Evolutionary conservation across 2,329 filamentous ascomycete genomes (phyloP).

Genomic region (Diaporthe citri): DNA sequence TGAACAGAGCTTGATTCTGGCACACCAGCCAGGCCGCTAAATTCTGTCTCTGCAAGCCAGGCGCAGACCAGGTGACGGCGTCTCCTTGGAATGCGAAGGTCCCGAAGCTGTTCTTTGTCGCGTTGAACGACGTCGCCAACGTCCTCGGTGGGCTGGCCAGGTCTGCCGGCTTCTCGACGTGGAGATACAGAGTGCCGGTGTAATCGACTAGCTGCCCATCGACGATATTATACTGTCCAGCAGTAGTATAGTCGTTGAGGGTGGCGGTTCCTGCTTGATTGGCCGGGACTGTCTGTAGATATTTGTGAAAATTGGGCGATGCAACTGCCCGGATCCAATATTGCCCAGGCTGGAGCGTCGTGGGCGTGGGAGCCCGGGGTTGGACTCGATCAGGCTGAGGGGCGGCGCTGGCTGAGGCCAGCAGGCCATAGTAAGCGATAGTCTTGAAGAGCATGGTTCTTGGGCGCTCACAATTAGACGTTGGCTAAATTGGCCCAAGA

Average conservation of each 20-base stretch:
- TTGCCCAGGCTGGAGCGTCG: constrained; percentile 63
- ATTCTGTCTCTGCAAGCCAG: constrained; percentile 65
- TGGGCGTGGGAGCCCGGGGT: constrained; percentile 43
- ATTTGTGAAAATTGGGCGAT: constrained; percentile 69
- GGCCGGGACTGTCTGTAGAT: constrained; percentile 62
- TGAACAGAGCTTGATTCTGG: constrained; percentile 61
- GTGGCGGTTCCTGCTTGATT: constrained; percentile 61
- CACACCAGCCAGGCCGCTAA: constrained; percentile 71
- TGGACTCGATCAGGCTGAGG: constrained; percentile 18
- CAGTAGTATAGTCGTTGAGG: constrained; percentile 63
- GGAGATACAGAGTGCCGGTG: constrained; percentile 58
- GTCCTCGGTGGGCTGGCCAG: constrained; percentile 56
- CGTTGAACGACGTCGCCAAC: constrained; percentile 64
- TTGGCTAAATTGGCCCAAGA: background rate
- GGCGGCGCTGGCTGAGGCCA: constrained; percentile 12
- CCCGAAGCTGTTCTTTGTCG: constrained; percentile 65
- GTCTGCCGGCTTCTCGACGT: constrained; percentile 60
- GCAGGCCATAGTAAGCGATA: background rate
- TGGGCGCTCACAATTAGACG: background rate
- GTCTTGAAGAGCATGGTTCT: background rate
- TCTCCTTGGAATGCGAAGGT: constrained; percentile 71
- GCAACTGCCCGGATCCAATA: constrained; percentile 71
- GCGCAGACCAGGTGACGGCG: constrained; percentile 65
- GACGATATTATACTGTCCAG: constrained; percentile 69
- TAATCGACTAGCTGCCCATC: constrained; percentile 65